Percentiles rank a stretch among this genome's conserved stretches.
Evolutionary conservation across 2,329 filamentous ascomycete species (phyloP).

Genomic region (Pyrenochaeta sp.): DNA sequence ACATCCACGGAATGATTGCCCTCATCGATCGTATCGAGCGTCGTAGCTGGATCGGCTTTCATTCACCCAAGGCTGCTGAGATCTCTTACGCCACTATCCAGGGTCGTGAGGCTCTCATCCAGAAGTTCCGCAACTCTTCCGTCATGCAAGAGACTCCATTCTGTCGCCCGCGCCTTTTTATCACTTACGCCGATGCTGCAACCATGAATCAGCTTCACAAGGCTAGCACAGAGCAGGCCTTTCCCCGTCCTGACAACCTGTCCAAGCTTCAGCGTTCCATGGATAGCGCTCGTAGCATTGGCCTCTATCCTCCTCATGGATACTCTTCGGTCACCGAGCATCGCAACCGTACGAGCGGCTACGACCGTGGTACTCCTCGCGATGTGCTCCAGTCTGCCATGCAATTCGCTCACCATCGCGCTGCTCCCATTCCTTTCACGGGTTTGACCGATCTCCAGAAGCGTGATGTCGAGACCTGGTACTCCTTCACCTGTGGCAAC

Average conservation of each 20-base stretch:
- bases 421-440: conserved; percentile 13
- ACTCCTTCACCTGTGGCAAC: conserved; percentile 28
- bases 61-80: conserved; percentile 84
- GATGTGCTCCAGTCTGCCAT: conserved; percentile 38
- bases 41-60: conserved; percentile 75
- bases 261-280: conserved; percentile 88
- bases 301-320: conserved; percentile 84
- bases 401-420: conserved; percentile 26
- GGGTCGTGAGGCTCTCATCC: conserved; percentile 86
- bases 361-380: conserved; percentile 76
- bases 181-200: conserved; percentile 58
- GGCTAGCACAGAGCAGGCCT: conserved; percentile 75
- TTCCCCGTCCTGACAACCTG: conserved; percentile 82
- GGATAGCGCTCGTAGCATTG: conserved; percentile 85
- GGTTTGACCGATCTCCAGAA: conserved; percentile 30
- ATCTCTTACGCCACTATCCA: conserved; percentile 98
- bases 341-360: conserved; percentile 78
- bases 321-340: conserved; percentile 78
- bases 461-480: conserved; percentile 35
- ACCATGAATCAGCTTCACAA: conserved; percentile 49
- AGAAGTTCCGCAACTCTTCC: conserved; percentile 96
- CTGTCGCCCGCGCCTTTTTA: conserved; percentile 78
- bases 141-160: conserved; percentile 88
- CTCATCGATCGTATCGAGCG: conserved; percentile 42
- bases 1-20: conserved; percentile 59